A percentile compares a stretch with the other conserved stretches of the same genome.
Conservation (phyloP, 441 rosid genomes). For the Aquilaria agallochum region DNA sequence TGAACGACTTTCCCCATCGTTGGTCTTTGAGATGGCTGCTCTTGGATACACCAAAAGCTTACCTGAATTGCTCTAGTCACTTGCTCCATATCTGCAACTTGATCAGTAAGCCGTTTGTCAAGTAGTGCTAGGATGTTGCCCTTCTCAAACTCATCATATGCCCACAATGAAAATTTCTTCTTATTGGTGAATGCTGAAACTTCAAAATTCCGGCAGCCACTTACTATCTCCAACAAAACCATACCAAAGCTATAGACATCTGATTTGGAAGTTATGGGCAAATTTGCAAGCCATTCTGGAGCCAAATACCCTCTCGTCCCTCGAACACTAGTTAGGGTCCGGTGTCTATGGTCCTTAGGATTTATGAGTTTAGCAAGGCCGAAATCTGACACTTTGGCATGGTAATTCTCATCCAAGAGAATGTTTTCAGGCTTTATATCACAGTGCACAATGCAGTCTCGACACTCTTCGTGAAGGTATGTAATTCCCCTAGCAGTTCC, state of each 20-base stretch:
- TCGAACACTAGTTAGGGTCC: conserved; percentile 40
- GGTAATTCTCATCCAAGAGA: conserved; percentile 51
- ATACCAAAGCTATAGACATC: conserved; percentile 65
- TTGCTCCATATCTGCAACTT: conserved; percentile 43
- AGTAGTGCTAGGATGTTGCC: conserved; percentile 32
- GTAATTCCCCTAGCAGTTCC: conserved; percentile 64
- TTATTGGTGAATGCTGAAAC: conserved; percentile 38
- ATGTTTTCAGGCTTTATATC: conserved; percentile 71
- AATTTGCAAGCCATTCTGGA: conserved; percentile 68
- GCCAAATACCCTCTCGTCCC: conserved; percentile 68
- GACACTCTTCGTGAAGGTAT: conserved; percentile 69
- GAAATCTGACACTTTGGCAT: conserved; percentile 62
- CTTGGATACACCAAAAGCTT: conserved; percentile 81
- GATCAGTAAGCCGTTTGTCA: conserved; percentile 36
- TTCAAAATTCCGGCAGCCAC: conserved; percentile 57
- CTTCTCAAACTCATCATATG: conserved; percentile 56
- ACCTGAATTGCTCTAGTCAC: conserved; percentile 47
- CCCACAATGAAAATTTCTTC: conserved; percentile 54
- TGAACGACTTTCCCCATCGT: conserved; percentile 72
- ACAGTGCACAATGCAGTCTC: conserved; percentile 61
- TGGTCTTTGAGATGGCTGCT: conserved; percentile 66
- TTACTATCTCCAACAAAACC: conserved; percentile 57
- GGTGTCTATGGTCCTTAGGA: conserved; percentile 39
- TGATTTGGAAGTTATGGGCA: conserved; percentile 57
- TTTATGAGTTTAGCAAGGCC: conserved; percentile 59